Base-by-base conservation (phyloP, 257 asterid genomes). In the Ilex asprella region DNA sequence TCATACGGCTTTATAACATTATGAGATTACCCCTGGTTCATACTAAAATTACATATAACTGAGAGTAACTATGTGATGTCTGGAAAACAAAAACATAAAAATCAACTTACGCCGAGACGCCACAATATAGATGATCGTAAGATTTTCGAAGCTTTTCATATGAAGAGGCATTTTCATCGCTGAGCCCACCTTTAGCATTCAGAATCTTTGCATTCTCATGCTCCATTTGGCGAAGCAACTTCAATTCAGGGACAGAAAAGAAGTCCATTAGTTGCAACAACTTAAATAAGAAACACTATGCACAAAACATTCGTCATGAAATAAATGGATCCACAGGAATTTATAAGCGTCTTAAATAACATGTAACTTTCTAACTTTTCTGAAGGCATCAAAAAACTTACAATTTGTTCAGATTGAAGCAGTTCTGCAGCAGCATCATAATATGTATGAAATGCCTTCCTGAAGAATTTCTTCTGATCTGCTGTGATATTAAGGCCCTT, bases 171-270 rank as follows among this genome's bases (percentile, higher is more conserved):
- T 75, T 87, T 75, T 93, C 99, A 73, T 93, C 99, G 49, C 84
- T 85, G 67, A 93, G 75, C 83, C 89, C 99, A 67, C 99, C 99
- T 80, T 89, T 93, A 55, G 99, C 95, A 78, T 91, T 87, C 80
- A 93, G 70, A 69, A 80, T 84, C 89, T 93, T 93, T 3, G 90
- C 89, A 76, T 93, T 93, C 75, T 93, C 99, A 67, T 82, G 93
- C 87, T 93, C 99, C 94, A 93, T 82, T 79, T 87, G 96, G 75
- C 94, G 92, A 79, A 93, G 97, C 39, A 92, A 84, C 97, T 93
- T 51, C 71, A 67, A 62, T 59, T 50, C 13, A 60, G 55, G 66
- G 58, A 16, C 54, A 53, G 56, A 32, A 55, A 62, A 12, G 59
- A 27, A 49, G 53, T 58, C 53, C 69, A 71, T 73, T 55, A 73